Percentiles rank a stretch among this genome's conserved stretches.
phyloP scores from a whole-genome alignment of 2,329 filamentous ascomycete species.

The Pseudogymnoascus sp. region DNA sequence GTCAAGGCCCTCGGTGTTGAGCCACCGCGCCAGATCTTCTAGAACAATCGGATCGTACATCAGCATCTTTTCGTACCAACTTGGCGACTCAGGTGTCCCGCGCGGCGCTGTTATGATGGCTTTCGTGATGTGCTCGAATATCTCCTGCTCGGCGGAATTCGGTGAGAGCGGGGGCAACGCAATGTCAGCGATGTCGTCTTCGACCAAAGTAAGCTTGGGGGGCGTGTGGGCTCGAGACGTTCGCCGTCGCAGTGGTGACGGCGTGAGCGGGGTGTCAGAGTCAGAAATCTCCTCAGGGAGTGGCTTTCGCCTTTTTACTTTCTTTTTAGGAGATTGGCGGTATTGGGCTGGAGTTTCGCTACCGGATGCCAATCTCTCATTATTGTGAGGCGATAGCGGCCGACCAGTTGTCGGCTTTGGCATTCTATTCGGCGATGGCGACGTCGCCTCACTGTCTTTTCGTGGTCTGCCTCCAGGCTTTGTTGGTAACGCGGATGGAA shows the following conservation, averaged over 20 bases:
- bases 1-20: constrained; percentile 64
- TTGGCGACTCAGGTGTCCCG: constrained; percentile 43
- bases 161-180: constrained; percentile 17
- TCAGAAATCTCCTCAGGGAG: constrained; percentile 43
- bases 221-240: constrained; percentile 16
- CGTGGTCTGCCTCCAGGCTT: constrained; percentile 35
- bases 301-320: constrained; percentile 17
- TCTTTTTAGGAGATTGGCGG: constrained; percentile 25
- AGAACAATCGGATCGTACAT: constrained; percentile 86
- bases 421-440: not conserved
- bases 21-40: constrained; percentile 75
- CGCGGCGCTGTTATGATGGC: constrained; percentile 45
- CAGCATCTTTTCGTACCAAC: constrained; percentile 88
- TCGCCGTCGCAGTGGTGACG: constrained; percentile 21
- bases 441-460: constrained; percentile 25
- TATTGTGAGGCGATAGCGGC: constrained; percentile 9
- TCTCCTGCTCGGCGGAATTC: constrained; percentile 34
- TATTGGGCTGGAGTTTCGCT: constrained; percentile 17
- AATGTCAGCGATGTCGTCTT: constrained; percentile 10
- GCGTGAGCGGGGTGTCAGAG: constrained; percentile 31
- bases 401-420: constrained; percentile 9
- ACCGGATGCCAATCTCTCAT: constrained; percentile 17
- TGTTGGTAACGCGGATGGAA: constrained; percentile 29
- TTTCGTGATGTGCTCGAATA: constrained; percentile 47
- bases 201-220: constrained; percentile 14